Evolutionary conservation across 2,329 filamentous ascomycete species (phyloP).

Genomic region (Alternaria postmessia): DNA sequence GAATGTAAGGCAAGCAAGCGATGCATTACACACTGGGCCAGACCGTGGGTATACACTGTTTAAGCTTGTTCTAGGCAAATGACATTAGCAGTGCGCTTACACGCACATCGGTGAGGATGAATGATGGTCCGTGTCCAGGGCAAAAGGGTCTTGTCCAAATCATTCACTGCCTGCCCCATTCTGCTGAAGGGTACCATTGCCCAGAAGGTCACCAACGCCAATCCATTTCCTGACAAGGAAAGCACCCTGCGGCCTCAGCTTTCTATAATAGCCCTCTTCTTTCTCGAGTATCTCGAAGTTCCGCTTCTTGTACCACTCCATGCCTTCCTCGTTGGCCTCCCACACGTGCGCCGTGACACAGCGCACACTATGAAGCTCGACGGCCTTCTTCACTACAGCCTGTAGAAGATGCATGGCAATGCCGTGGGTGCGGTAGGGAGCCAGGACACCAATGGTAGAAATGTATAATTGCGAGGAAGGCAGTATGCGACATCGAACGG

Average conservation of each 20-base stretch:
- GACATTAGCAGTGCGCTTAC: not conserved
- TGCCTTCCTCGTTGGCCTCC: conserved; percentile 66
- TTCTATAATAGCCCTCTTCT: conserved; percentile 67
- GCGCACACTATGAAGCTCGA: conserved; percentile 59
- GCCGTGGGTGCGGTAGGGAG: conserved; percentile 66
- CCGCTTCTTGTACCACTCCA: conserved; percentile 67
- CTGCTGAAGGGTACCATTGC: conserved; percentile 3
- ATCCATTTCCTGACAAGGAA: conserved; percentile 59
- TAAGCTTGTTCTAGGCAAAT: not conserved
- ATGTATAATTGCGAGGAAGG: conserved; percentile 63
- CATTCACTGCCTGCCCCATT: conserved; percentile 7
- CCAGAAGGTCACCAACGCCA: conserved; percentile 46
- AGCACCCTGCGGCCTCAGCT: conserved; percentile 64
- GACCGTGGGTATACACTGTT: not conserved
- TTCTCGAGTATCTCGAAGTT: conserved; percentile 63
- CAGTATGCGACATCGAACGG: conserved; percentile 58
- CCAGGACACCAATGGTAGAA: conserved; percentile 66
- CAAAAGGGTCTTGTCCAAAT: not conserved
- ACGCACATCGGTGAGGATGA: not conserved
- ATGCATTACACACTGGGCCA: conserved; percentile 1
- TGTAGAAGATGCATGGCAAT: conserved; percentile 65
- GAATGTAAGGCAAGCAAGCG: conserved; percentile 11
- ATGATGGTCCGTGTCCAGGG: not conserved
- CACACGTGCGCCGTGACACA: conserved; percentile 70
- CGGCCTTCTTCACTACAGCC: conserved; percentile 55